These are phyloP conservation scores for Yamadazyma takamatsuzukensis DNA, from an alignment of 805 yeast species.

Conservation along the genomic window DNA sequence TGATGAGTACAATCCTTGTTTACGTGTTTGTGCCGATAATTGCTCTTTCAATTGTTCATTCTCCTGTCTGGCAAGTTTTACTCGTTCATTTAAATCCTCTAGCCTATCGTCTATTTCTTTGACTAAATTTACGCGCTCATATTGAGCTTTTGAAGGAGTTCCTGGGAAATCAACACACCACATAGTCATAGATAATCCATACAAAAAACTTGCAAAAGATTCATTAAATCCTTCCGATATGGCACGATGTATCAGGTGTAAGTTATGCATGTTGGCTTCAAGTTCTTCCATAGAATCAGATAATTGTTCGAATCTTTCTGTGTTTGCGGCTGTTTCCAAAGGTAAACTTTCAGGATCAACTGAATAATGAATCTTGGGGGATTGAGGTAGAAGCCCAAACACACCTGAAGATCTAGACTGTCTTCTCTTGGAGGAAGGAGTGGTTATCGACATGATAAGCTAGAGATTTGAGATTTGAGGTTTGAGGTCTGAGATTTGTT, in stretches of 20 bases:
- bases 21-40: too few relatives aligned
- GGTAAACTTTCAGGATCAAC: conserved; percentile 38
- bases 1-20: too few relatives aligned
- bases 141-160: conserved; percentile 31
- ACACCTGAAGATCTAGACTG: conserved; percentile 37
- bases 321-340: conserved; percentile 34
- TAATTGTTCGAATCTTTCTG: conserved; percentile 41
- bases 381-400: conserved; percentile 28
- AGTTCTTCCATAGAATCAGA: conserved; percentile 52
- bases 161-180: conserved; percentile 77
- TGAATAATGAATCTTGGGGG: conserved; percentile 46
- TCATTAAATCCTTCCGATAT: conserved; percentile 66
- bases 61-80: conserved; percentile 17
- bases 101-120: conserved; percentile 21
- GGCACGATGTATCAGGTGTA: conserved; percentile 59
- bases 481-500: not conserved
- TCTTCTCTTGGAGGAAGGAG: conserved; percentile 7
- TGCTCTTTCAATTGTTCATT: conserved; percentile 22
- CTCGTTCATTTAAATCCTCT: conserved; percentile 15
- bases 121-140: conserved; percentile 26
- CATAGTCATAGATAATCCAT: conserved; percentile 80
- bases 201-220: conserved; percentile 69
- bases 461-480: not conserved
- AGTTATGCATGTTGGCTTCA: conserved; percentile 53
- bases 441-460: conserved; percentile 4